Evolutionary conservation across 371 early-diverging fungal genomes (phyloP).

Genomic region (Lichtheimia ornata): DNA sequence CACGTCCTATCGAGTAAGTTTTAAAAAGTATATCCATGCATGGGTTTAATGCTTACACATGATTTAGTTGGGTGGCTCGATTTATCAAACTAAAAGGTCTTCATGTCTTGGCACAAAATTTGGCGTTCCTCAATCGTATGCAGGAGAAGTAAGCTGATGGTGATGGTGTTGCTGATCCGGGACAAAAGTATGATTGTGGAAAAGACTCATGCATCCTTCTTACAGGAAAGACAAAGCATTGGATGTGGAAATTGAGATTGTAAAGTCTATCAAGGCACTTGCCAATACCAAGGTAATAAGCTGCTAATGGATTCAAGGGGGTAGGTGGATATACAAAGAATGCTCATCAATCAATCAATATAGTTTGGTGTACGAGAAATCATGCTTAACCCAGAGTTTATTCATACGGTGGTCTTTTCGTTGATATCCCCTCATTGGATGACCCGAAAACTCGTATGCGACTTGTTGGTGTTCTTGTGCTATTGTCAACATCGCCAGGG

Average conservation of each 20-base stretch:
- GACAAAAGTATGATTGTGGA: slow-evolving; percentile 2
- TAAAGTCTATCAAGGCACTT: slow-evolving; percentile 71
- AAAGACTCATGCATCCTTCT: not conserved
- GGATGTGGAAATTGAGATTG: slow-evolving; percentile 73
- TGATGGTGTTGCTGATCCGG: no score
- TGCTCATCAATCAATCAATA: slow-evolving; percentile 2
- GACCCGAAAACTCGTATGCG: slow-evolving; percentile 74
- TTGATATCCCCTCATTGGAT: slow-evolving; percentile 69
- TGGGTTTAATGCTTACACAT: not conserved
- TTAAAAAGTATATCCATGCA: not conserved
- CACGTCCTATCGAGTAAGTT: slow-evolving; percentile 45
- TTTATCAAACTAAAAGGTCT: slow-evolving; percentile 73
- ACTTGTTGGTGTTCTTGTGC: slow-evolving; percentile 76
- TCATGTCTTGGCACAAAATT: slow-evolving; percentile 58
- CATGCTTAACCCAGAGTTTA: slow-evolving; percentile 61
- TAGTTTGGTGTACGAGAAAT: slow-evolving; percentile 74
- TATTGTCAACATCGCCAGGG: slow-evolving; percentile 69
- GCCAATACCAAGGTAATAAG: slow-evolving; percentile 57
- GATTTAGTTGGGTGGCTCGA: slow-evolving; percentile 39
- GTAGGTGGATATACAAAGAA: not conserved
- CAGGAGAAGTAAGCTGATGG: slow-evolving; percentile 20
- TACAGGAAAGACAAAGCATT: slow-evolving; percentile 59
- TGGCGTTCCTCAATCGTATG: slow-evolving; percentile 52
- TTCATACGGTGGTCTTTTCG: slow-evolving; percentile 71
- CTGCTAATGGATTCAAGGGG: not conserved